Evolutionary conservation across 495 filamentous ascomycete species (phyloP), one percentile per base, ranked within the genome.

Genomic region (Tuber borchii): DNA sequence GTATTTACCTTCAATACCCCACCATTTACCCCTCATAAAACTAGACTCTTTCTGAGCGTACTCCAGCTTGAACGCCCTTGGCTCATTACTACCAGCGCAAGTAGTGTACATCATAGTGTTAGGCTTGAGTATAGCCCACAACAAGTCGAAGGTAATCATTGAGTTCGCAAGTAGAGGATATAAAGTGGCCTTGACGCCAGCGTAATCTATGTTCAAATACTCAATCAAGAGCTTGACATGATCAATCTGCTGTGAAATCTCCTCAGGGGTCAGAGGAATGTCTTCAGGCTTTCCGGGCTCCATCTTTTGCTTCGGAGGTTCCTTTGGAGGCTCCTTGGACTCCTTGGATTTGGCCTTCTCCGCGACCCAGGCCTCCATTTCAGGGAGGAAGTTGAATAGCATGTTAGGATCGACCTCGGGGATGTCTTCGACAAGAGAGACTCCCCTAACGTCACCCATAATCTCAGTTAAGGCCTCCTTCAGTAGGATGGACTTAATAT

Each of bases 101-200:
- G 89, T 89, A 0, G 92, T 92, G 80, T 91, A 95, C 1, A 91
- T 91, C 51, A 97, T 88, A 20, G 93, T 93, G 80, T 96, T 95
- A 9, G 94, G 94, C 80, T 97, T 96, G 86, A 93, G 94, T 10
- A 97, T 84, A 3, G 94, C 93, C 94, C 94, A 97, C 7, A 96
- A 83, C 16, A 97, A 88, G 75, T 97, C 93, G 76, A 94, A 97
- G 8, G 93, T 96, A 82, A 97, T 97, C 73, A 91, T 91, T 43
- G 92, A 92, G 71, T 91, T 90, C 75, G 94, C 90, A 22, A 97
- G 87, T 80, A 97, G 87, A 0, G 94, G 93, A 78, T 93, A 92
- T 3, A 97, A 87, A 16, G 90, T 93, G 81, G 93, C 92, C 83
- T 94, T 94, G 17, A 85, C 90, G 44, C 93, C 88, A 14, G 89